phyloP scores from a whole-genome alignment of 495 filamentous ascomycete genomes.

The Annulohypoxylon bovei region DNA sequence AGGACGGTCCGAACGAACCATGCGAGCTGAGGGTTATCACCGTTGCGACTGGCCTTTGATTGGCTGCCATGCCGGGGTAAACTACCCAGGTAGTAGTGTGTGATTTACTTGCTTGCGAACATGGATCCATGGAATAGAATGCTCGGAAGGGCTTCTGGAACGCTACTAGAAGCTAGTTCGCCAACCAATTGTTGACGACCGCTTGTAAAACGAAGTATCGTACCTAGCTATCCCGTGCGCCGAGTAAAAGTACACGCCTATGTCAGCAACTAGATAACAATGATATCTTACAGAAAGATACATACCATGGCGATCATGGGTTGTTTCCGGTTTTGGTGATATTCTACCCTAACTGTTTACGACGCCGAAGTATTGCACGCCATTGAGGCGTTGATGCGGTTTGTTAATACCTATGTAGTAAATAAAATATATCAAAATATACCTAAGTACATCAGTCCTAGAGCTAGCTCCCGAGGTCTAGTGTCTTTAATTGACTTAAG shows the following conservation, averaged over 20 bases:
- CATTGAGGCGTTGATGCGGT: background rate
- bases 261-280: background rate
- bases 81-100: background rate
- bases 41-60: slow-evolving; percentile 9
- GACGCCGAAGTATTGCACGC: slow-evolving; percentile 4
- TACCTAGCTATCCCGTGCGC: too few relatives aligned
- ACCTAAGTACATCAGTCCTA: background rate
- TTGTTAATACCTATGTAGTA: too few relatives aligned
- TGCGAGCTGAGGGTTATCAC: background rate
- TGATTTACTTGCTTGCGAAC: background rate
- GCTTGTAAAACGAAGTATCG: background rate
- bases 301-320: background rate
- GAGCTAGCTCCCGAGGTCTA: too few relatives aligned
- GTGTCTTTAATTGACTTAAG: too few relatives aligned
- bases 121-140: background rate
- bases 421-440: too few relatives aligned
- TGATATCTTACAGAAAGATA: background rate
- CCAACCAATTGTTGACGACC: background rate
- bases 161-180: slow-evolving; percentile 14
- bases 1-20: slow-evolving; percentile 22
- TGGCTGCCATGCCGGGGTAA: slow-evolving; percentile 2
- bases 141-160: slow-evolving; percentile 8
- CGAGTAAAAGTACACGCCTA: background rate
- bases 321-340: slow-evolving; percentile 9
- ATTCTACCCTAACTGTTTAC: slow-evolving; percentile 15